Percentiles rank a stretch among this genome's conserved stretches.
These are phyloP conservation scores for Teunomyces barrocoloradensis DNA, from an alignment of 805 yeast genomes.

Conservation along the genomic window DNA sequence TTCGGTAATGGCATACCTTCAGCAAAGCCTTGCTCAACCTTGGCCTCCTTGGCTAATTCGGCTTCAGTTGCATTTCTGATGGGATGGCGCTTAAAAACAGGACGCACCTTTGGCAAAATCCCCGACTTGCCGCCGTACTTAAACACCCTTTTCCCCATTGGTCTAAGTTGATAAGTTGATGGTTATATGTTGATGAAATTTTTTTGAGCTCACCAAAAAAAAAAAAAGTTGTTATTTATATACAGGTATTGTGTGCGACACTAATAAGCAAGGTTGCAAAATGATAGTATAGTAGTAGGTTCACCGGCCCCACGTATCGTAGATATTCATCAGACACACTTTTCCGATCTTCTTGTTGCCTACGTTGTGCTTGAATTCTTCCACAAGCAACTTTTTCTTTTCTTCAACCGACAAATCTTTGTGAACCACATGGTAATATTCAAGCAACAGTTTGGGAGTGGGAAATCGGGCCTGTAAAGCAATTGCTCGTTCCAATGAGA, in stretches of 20 bases:
- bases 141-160: conserved; percentile 50
- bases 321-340: conserved; percentile 50
- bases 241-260: conserved; percentile 1
- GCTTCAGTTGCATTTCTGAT: conserved; percentile 43
- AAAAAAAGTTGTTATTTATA: neutral
- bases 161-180: neutral
- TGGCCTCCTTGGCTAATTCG: conserved; percentile 40
- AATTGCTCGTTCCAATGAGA: conserved; percentile 81
- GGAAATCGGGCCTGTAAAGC: conserved; percentile 67
- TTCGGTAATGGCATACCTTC: conserved; percentile 69
- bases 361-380: conserved; percentile 39
- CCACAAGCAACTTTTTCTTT: conserved; percentile 28
- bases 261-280: neutral
- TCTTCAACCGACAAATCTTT: conserved; percentile 19
- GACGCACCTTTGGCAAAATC: conserved; percentile 73
- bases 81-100: conserved; percentile 65
- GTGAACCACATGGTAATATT: conserved; percentile 38
- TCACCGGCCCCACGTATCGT: conserved; percentile 53
- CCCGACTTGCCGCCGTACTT: conserved; percentile 72
- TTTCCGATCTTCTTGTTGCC: conserved; percentile 54
- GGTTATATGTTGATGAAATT: conserved; percentile 1
- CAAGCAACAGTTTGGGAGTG: conserved; percentile 64
- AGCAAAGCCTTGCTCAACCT: conserved; percentile 64
- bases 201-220: neutral
- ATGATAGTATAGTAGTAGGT: neutral